These are phyloP conservation scores for Suillus decipiens DNA, from an alignment of 768 basidiomycete genomes.

Conservation along the genomic window DNA sequence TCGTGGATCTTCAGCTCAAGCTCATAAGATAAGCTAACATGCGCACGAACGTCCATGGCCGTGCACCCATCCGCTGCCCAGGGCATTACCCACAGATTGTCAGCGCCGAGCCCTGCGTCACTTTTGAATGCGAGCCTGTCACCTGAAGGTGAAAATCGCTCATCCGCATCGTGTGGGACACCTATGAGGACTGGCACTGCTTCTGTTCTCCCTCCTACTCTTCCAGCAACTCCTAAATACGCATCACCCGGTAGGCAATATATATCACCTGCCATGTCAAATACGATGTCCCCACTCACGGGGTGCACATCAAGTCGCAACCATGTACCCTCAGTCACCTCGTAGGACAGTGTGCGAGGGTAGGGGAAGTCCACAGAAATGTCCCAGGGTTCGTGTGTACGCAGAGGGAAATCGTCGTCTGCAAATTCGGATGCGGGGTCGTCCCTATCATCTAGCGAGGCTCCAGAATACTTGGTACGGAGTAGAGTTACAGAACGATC, in stretches of 20 bases:
- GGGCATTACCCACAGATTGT: constrained; percentile 71
- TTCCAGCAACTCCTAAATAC: constrained; percentile 29
- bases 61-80: constrained; percentile 61
- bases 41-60: constrained; percentile 53
- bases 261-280: constrained; percentile 74
- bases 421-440: constrained; percentile 46
- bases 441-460: constrained; percentile 15
- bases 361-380: constrained; percentile 76
- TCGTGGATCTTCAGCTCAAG: constrained; percentile 42
- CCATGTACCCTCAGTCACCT: constrained; percentile 77
- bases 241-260: constrained; percentile 62
- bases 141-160: constrained; percentile 70
- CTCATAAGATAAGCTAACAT: constrained; percentile 32
- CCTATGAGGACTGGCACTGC: constrained; percentile 66
- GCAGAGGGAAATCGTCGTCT: constrained; percentile 64
- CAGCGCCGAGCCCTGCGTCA: constrained; percentile 70
- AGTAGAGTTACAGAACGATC: not conserved
- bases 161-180: constrained; percentile 70
- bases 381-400: constrained; percentile 59
- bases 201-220: constrained; percentile 26
- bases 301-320: constrained; percentile 73
- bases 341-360: constrained; percentile 64
- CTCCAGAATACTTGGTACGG: constrained; percentile 6
- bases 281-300: constrained; percentile 67
- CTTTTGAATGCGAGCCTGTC: constrained; percentile 67